Conservation (phyloP, 164 flowering plant species). For the Berberis thunbergii region DNA sequence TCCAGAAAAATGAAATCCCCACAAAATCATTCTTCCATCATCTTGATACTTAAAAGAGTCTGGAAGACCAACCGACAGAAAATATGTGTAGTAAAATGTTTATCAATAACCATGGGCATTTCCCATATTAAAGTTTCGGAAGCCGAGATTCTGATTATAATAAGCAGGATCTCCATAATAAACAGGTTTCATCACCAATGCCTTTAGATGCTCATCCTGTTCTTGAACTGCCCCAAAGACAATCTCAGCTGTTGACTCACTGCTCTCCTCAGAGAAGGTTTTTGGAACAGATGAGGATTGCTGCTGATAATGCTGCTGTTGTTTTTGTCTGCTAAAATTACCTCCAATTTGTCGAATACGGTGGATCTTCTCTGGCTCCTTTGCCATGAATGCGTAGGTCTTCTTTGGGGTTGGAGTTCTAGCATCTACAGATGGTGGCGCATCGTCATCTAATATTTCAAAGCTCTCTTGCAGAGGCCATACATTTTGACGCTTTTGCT, state of each 20-base stretch:
- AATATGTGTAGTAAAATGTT: not conserved
- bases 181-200: slow-evolving; percentile 47
- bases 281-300: slow-evolving; percentile 49
- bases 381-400: slow-evolving; percentile 84
- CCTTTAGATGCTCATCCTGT: slow-evolving; percentile 29
- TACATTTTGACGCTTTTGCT: slow-evolving; percentile 25
- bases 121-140: slow-evolving; percentile 31
- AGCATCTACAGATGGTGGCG: slow-evolving; percentile 73
- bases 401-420: slow-evolving; percentile 76
- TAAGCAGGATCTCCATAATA: slow-evolving; percentile 41
- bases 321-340: slow-evolving; percentile 35
- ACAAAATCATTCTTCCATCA: too few relatives aligned
- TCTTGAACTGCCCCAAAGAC: slow-evolving; percentile 89
- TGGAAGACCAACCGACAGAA: too few relatives aligned
- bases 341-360: slow-evolving; percentile 50
- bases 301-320: slow-evolving; percentile 34
- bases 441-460: slow-evolving; percentile 75
- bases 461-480: slow-evolving; percentile 91
- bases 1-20: too few relatives aligned
- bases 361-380: slow-evolving; percentile 63
- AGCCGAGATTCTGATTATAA: slow-evolving; percentile 39
- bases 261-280: slow-evolving; percentile 60
- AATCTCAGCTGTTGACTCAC: slow-evolving; percentile 59
- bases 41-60: too few relatives aligned
- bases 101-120: slow-evolving; percentile 26